Percentiles rank a stretch among this genome's conserved stretches.
Evolutionary conservation across 805 yeast species (phyloP).

Genomic region (Teunomyces stri): DNA sequence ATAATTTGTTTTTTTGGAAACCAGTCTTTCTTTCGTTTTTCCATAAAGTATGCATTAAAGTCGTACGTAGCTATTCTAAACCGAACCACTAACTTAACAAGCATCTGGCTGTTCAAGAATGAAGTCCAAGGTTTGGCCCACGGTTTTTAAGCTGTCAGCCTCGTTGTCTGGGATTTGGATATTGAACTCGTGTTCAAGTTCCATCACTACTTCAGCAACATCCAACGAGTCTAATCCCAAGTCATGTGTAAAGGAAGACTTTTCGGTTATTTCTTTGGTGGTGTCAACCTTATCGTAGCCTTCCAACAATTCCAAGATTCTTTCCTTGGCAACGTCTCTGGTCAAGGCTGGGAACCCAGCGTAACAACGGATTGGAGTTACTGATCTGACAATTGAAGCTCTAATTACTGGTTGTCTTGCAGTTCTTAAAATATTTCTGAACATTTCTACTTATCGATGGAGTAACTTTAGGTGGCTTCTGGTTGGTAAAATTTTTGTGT

Average conservation of each 20-base stretch:
- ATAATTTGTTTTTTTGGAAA: not conserved
- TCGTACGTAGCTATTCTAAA: not conserved
- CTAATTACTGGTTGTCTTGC: constrained; percentile 21
- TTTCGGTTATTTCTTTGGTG: constrained; percentile 36
- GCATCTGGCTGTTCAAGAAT: constrained; percentile 43
- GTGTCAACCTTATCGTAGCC: constrained; percentile 56
- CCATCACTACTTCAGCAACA: constrained; percentile 47
- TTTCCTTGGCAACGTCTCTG: constrained; percentile 58
- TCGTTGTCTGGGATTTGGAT: constrained; percentile 48
- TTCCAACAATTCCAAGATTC: constrained; percentile 63
- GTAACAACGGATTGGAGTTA: constrained; percentile 34
- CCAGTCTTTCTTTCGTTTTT: not conserved
- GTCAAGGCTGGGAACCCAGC: constrained; percentile 61
- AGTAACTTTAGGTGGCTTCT: not conserved
- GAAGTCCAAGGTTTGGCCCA: constrained; percentile 44
- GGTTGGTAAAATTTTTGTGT: constrained; percentile 4
- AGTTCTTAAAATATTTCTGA: constrained; percentile 29
- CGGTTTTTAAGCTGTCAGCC: constrained; percentile 45
- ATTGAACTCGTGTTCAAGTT: constrained; percentile 47
- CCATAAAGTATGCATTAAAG: constrained; percentile 1
- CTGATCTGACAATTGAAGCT: constrained; percentile 14
- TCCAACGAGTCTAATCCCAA: constrained; percentile 48
- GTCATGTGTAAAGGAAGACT: constrained; percentile 36
- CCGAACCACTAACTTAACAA: constrained; percentile 17
- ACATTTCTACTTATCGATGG: constrained; percentile 19